Base-by-base conservation (phyloP, 2,329 filamentous ascomycete species). In the Pyrenophora seminiperda region DNA sequence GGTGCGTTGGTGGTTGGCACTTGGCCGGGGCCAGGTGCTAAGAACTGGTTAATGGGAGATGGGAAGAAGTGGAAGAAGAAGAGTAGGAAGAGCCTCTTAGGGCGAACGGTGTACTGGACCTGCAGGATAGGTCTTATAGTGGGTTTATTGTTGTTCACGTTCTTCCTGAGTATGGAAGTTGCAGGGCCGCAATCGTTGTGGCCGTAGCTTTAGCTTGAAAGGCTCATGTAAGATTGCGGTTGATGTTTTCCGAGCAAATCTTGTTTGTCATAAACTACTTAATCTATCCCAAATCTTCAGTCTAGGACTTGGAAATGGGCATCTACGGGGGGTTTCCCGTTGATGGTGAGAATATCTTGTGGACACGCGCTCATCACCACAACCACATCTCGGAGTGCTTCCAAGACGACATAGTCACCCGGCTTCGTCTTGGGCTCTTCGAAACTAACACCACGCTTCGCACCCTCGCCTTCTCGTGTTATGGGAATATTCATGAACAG, bases 351-450 rank as follows among this genome's bases (percentile, higher is more conserved):
- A 5, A 78, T 67, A 57, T 78, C 75, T 46, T 77, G 73, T 17
- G 76, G 76, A 62, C 77, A 79, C 3, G 76, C 74, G 54, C 71
- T 75, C 77, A 79, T 78, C 15, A 77, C 73, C 2, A 79, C 72
- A 7, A 77, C 75, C 2, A 78, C 62, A 57, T 79, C 75, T 34
- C 75, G 67, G 54, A 77, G 66, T 27, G 77, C 77, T 50, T 71
- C 68, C 14, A 79, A 61, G 1, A 73, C 66, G 1, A 79, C 73
- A 58, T 73, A 78, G 42, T 78, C 75, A 19, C 76, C 76, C 7
- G 62, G 41, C 42, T 75, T 76, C 17, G 70, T 67, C 14, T 71
- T 63, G 1, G 77, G 75, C 24, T 61, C 61, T 41, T 76, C 73
- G 44, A 77, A 78, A 41, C 63, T 72, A 2, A 78, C 54, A 0